Evolutionary conservation across 2,329 filamentous ascomycete genomes (phyloP).

Genomic region (Ophiostoma sp.): DNA sequence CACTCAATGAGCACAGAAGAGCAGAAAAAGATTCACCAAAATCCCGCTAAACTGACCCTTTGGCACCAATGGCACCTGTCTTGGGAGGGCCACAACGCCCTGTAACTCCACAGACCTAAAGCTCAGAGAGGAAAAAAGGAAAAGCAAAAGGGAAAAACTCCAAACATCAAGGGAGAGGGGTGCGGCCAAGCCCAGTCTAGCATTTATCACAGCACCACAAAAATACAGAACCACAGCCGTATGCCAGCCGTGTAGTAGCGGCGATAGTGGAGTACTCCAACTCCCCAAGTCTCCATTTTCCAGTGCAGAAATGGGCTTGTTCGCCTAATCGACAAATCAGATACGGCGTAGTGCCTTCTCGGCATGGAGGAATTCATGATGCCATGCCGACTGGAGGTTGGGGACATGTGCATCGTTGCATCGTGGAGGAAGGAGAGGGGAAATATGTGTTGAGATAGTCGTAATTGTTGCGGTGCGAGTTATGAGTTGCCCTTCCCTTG

Average conservation of each 20-base stretch:
- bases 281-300: background rate
- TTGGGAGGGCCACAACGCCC: background rate
- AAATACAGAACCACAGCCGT: background rate
- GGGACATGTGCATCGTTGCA: background rate
- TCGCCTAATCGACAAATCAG: slow-evolving; percentile 11
- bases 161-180: background rate
- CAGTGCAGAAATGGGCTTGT: background rate
- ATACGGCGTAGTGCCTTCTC: background rate
- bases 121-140: background rate
- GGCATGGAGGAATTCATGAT: slow-evolving; percentile 12
- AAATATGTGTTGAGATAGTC: background rate
- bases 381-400: slow-evolving; percentile 12
- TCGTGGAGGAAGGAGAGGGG: background rate
- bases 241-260: background rate
- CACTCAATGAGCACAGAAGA: background rate
- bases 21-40: background rate
- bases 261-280: background rate
- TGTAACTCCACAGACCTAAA: background rate
- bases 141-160: background rate
- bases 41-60: background rate
- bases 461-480: slow-evolving; percentile 3
- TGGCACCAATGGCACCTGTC: background rate
- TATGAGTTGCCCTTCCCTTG: background rate
- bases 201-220: background rate
- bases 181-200: background rate